These are phyloP conservation scores for Carex arenaria DNA, from an alignment of 202 grass and related monocot genomes.

Conservation along the genomic window DNA sequence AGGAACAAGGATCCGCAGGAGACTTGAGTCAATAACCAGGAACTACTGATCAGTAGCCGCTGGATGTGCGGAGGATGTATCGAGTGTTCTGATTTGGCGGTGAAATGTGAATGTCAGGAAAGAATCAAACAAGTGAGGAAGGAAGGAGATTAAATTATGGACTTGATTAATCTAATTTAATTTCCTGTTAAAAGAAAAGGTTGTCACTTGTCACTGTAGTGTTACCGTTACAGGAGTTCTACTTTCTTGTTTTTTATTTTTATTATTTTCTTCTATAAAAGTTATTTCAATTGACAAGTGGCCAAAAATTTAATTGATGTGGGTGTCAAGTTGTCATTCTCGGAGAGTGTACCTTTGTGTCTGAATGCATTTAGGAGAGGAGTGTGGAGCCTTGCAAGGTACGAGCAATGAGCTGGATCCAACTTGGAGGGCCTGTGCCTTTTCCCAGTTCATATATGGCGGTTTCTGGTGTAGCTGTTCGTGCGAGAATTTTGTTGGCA, in stretches of 20 bases:
- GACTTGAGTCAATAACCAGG: not conserved
- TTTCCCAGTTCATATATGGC: not conserved
- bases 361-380: not conserved
- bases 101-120: not conserved
- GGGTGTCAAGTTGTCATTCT: not conserved
- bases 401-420: conserved; percentile 12
- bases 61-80: not conserved
- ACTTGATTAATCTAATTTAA: conserved; percentile 2
- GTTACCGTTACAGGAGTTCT: not conserved
- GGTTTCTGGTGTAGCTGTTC: not conserved
- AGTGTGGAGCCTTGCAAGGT: not conserved
- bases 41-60: conserved; percentile 11
- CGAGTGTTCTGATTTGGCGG: not conserved
- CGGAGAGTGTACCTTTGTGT: not conserved
- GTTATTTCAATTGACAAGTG: not conserved
- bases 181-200: not conserved
- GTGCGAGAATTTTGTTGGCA: not conserved
- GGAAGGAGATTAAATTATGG: not conserved
- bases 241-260: not conserved
- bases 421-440: not conserved
- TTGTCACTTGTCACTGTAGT: too few species aligned
- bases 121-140: too few species aligned
- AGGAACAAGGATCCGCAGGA: not conserved
- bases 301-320: not conserved
- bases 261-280: not conserved